These are phyloP conservation scores for Allium sativum DNA, from an alignment of 106 monocot genomes.

Conservation along the genomic window DNA sequence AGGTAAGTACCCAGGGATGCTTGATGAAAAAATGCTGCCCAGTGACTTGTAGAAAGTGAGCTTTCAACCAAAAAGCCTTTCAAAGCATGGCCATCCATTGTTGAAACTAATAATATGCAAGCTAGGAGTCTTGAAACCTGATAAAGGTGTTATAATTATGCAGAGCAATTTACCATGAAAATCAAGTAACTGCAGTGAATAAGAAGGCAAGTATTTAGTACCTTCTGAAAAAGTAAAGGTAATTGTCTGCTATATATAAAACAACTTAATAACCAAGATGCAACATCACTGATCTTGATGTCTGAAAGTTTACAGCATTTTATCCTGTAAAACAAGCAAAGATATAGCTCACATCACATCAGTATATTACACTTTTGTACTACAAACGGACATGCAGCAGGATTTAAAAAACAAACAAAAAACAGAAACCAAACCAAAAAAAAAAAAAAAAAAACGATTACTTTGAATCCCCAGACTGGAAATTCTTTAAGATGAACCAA, in stretches of 20 bases:
- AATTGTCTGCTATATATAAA: slow-evolving; percentile 52
- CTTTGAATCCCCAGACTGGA: slow-evolving; percentile 32
- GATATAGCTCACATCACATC: too few relatives aligned
- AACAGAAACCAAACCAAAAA: too few relatives aligned
- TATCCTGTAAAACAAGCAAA: slow-evolving; percentile 26
- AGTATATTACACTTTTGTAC: too few relatives aligned
- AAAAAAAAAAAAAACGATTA: not conserved
- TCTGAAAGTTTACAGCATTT: slow-evolving; percentile 55
- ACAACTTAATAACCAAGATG: slow-evolving; percentile 63
- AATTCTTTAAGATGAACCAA: slow-evolving; percentile 46
- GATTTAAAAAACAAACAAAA: too few relatives aligned
- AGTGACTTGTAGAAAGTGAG: slow-evolving; percentile 54
- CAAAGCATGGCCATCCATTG: slow-evolving; percentile 26
- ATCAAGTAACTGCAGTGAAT: not conserved
- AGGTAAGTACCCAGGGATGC: slow-evolving; percentile 61
- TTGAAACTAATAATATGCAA: slow-evolving; percentile 50
- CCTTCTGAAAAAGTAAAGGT: slow-evolving; percentile 73
- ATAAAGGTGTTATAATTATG: slow-evolving; percentile 1
- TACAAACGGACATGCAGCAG: too few relatives aligned
- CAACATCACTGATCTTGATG: slow-evolving; percentile 30
- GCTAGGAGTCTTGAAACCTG: slow-evolving; percentile 76
- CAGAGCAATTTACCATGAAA: not conserved
- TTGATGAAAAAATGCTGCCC: slow-evolving; percentile 95
- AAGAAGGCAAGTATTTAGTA: slow-evolving; percentile 11
- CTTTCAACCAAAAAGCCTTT: slow-evolving; percentile 22